Conservation (phyloP, 2,329 filamentous ascomycete genomes). For the Penicillium palitans region DNA sequence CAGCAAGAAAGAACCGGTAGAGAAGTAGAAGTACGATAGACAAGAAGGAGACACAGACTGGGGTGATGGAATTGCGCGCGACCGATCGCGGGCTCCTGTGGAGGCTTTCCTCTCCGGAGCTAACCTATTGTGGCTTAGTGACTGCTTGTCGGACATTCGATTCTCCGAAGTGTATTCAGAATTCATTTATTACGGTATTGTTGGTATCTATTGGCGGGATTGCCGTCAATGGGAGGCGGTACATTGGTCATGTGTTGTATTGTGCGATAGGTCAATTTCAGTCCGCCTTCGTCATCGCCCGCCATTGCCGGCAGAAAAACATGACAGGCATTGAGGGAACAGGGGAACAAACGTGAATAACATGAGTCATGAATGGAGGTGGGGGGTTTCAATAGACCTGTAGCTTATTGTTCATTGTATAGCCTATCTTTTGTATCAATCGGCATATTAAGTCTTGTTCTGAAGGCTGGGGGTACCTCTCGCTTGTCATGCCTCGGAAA, state of each 20-base stretch:
- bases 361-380: background rate
- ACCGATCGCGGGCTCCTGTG: constrained; percentile 41
- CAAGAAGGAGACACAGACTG: constrained; percentile 17
- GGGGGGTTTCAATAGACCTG: background rate
- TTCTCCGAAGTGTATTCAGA: constrained; percentile 25
- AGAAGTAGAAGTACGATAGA: constrained; percentile 9
- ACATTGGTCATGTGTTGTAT: constrained; percentile 9
- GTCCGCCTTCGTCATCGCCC: constrained; percentile 37
- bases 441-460: background rate
- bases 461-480: background rate
- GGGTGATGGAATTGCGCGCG: constrained; percentile 39
- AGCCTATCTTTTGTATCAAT: background rate
- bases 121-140: constrained; percentile 28
- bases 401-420: background rate
- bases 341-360: background rate
- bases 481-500: constrained; percentile 12
- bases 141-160: constrained; percentile 21
- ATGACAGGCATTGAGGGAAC: constrained; percentile 4
- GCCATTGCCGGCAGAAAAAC: constrained; percentile 24
- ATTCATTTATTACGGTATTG: constrained; percentile 6
- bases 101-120: constrained; percentile 34
- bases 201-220: background rate
- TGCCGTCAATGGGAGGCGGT: background rate
- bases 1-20: constrained; percentile 13
- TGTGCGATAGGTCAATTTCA: constrained; percentile 11